A percentile compares a stretch with the other conserved stretches of the same genome.
Evolutionary conservation across 352 stramenopile species (phyloP).

Genomic region (Phytophthora chlamydospora): DNA sequence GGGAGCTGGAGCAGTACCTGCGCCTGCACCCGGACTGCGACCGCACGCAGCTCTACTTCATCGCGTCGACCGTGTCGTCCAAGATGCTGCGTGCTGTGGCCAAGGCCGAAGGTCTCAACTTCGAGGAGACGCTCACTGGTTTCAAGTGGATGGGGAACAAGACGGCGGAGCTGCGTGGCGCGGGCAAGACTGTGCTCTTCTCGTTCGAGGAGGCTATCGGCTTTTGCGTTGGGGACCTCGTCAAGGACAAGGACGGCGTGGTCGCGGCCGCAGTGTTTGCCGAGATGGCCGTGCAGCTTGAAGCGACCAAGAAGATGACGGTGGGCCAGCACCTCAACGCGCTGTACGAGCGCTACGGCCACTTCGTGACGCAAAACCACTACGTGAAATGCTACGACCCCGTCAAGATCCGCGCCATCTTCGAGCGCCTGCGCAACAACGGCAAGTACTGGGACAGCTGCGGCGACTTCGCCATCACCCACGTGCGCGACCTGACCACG

Average conservation of each 20-base stretch:
- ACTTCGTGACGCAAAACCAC: constrained; percentile 97
- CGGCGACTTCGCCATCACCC: constrained; percentile 80
- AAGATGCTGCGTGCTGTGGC: constrained; percentile 96
- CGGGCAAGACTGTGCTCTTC: constrained; percentile 95
- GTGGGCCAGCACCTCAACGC: constrained; percentile 81
- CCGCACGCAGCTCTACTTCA: constrained; percentile 84
- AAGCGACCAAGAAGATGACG: constrained; percentile 49
- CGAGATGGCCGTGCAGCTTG: constrained; percentile 88
- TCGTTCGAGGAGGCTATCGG: constrained; percentile 99
- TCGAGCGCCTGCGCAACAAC: constrained; percentile 90
- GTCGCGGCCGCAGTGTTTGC: constrained; percentile 90
- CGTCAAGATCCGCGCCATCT: constrained; percentile 87
- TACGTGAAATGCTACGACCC: constrained; percentile 97
- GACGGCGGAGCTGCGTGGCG: constrained; percentile 70
- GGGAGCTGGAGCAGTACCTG: constrained; percentile 84
- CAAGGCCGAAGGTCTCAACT: constrained; percentile 92
- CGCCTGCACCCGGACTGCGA: constrained; percentile 59
- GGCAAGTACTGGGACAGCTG: constrained; percentile 87
- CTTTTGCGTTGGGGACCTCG: constrained; percentile 96
- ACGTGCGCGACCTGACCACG: constrained; percentile 90
- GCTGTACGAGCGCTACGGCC: constrained; percentile 95
- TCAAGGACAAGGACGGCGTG: constrained; percentile 99
- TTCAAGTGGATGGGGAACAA: constrained; percentile 99
- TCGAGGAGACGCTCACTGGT: constrained; percentile 97
- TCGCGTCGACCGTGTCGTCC: constrained; percentile 96